phyloP scores from a whole-genome alignment of 768 basidiomycete species.

The Mycena filopes region DNA sequence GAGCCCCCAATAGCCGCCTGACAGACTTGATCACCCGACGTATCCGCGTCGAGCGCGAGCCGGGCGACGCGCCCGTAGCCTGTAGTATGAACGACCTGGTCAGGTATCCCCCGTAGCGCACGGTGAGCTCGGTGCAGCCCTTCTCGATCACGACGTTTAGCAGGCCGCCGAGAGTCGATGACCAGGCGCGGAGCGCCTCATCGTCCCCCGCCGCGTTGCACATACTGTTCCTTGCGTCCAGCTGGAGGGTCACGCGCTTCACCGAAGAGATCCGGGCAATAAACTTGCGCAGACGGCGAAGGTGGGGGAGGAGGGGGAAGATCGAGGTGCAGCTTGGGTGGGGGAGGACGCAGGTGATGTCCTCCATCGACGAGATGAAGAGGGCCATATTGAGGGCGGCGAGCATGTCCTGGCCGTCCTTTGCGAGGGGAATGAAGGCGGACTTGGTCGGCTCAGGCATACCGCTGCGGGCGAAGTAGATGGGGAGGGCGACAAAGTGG shows the following conservation, averaged over 20 bases:
- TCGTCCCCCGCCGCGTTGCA: slow-evolving; percentile 31
- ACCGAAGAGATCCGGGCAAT: slow-evolving; percentile 25
- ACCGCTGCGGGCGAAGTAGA: slow-evolving; percentile 28
- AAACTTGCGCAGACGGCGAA: slow-evolving; percentile 24
- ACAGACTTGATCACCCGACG: slow-evolving; percentile 10
- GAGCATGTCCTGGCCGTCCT: slow-evolving; percentile 29
- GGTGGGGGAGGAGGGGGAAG: slow-evolving; percentile 27
- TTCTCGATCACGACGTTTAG: slow-evolving; percentile 22
- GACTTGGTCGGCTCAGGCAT: slow-evolving; percentile 28
- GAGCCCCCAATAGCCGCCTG: background rate
- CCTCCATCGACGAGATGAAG: slow-evolving; percentile 22
- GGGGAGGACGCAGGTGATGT: slow-evolving; percentile 23
- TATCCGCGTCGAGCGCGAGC: background rate
- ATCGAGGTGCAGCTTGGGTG: slow-evolving; percentile 30
- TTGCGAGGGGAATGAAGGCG: slow-evolving; percentile 11
- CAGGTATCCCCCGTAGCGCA: slow-evolving; percentile 28
- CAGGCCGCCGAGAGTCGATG: slow-evolving; percentile 14
- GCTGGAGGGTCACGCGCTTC: slow-evolving; percentile 21
- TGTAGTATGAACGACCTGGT: slow-evolving; percentile 25
- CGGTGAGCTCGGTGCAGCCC: slow-evolving; percentile 27
- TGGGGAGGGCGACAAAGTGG: slow-evolving; percentile 29
- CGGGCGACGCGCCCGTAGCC: too few relatives aligned
- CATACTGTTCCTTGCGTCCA: slow-evolving; percentile 27
- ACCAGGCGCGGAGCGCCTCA: slow-evolving; percentile 29
- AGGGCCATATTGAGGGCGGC: slow-evolving; percentile 31